A percentile compares a stretch with the other conserved stretches of the same genome.
Conservation (phyloP, 2,329 filamentous ascomycete genomes). For the Pseudocercospora crystallina region DNA sequence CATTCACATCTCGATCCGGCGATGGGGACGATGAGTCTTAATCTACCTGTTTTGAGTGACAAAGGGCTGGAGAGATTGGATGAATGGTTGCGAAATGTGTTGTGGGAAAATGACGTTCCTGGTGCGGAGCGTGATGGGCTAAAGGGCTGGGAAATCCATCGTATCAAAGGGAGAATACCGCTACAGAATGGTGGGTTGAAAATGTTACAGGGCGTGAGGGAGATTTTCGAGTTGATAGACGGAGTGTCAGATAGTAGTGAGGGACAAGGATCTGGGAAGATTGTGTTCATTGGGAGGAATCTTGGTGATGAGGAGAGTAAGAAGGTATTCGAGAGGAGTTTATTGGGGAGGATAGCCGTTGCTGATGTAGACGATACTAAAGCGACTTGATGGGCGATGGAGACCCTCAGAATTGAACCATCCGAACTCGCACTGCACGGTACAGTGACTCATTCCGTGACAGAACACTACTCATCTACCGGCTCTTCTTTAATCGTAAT, state of each 20-base stretch:
- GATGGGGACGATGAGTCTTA: conserved; percentile 78
- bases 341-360: conserved; percentile 7
- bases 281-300: conserved; percentile 38
- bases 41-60: conserved; percentile 59
- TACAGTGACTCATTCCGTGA: background rate
- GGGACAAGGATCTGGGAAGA: conserved; percentile 25
- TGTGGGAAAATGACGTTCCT: conserved; percentile 66
- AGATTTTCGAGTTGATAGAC: conserved; percentile 90
- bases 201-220: conserved; percentile 86
- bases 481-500: conserved; percentile 38
- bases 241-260: conserved; percentile 8
- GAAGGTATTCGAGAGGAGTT: conserved; percentile 29
- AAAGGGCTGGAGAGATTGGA: conserved; percentile 67
- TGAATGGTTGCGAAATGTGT: conserved; percentile 74
- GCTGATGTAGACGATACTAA: no score
- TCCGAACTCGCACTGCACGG: background rate
- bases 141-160: conserved; percentile 73
- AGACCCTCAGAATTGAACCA: no score
- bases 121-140: background rate
- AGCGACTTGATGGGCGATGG: no score
- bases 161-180: conserved; percentile 77
- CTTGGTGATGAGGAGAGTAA: conserved; percentile 21
- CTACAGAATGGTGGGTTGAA: conserved; percentile 65
- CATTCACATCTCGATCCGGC: conserved; percentile 90
- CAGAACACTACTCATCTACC: conserved; percentile 20